phyloP scores from a whole-genome alignment of 1,139 yeast species.

The Debaryomyces udenii region DNA sequence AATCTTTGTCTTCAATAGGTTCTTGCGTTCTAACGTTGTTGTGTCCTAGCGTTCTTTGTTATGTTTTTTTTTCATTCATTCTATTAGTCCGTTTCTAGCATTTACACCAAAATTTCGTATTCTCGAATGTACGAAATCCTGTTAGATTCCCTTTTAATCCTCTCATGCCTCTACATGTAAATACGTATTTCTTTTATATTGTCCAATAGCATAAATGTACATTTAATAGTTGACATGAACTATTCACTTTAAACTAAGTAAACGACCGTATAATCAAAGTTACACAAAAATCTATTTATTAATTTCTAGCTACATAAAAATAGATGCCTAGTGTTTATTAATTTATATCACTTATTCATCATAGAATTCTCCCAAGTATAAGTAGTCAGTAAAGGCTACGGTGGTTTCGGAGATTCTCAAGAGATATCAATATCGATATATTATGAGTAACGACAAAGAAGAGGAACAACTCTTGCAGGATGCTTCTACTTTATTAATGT shows the following conservation, averaged over 20 bases:
- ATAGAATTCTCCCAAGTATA: not conserved
- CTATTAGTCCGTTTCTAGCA: no score
- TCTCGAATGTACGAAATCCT: no score
- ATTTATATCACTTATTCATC: not conserved
- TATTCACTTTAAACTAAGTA: not conserved
- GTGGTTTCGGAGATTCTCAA: no score
- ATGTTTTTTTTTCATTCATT: no score
- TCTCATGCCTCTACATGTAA: slow-evolving; percentile 4
- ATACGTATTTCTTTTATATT: slow-evolving; percentile 6
- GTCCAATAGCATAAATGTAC: slow-evolving; percentile 6
- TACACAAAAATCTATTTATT: slow-evolving; percentile 11
- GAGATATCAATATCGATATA: not conserved
- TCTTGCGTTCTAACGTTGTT: no score
- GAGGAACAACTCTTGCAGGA: slow-evolving; percentile 55
- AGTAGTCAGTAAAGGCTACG: not conserved
- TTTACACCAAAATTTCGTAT: no score
- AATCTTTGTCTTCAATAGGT: no score
- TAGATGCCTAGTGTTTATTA: not conserved
- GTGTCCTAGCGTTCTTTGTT: no score
- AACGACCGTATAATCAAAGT: slow-evolving; percentile 12
- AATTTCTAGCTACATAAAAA: not conserved
- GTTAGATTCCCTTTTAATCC: not conserved
- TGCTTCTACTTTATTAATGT: slow-evolving; percentile 68
- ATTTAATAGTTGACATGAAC: not conserved
- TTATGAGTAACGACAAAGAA: slow-evolving; percentile 15